Conservation (phyloP, 768 basidiomycete species). For the Termitomyces sp. region DNA sequence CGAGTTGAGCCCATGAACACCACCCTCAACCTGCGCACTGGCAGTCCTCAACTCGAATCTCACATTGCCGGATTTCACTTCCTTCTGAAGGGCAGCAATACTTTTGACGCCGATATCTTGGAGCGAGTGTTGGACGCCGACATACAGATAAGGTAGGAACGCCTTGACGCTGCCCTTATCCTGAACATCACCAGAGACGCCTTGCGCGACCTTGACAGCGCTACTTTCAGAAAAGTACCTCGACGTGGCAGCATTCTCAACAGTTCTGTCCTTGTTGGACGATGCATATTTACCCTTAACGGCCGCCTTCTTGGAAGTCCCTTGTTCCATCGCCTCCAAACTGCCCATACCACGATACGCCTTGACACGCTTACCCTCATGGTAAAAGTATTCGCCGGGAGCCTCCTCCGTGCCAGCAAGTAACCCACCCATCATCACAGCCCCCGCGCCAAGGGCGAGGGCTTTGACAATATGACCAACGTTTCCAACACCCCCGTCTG, state of each 20-base stretch:
- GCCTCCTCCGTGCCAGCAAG: constrained; percentile 96
- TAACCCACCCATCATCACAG: constrained; percentile 98
- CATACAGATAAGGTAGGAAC: constrained; percentile 82
- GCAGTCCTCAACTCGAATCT: constrained; percentile 92
- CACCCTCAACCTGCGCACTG: constrained; percentile 93
- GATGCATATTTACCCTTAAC: constrained; percentile 39
- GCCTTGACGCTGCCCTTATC: constrained; percentile 95
- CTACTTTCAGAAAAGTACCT: constrained; percentile 94
- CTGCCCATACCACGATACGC: constrained; percentile 98
- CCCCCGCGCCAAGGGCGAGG: constrained; percentile 85
- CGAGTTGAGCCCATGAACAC: constrained; percentile 94
- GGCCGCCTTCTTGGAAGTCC: constrained; percentile 36
- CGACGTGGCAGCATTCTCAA: constrained; percentile 93
- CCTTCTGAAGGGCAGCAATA: constrained; percentile 59
- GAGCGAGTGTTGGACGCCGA: constrained; percentile 86
- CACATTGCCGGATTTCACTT: constrained; percentile 60
- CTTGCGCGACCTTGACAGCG: constrained; percentile 93
- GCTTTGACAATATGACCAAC: constrained; percentile 99
- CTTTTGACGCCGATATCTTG: constrained; percentile 86
- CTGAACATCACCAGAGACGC: constrained; percentile 93
- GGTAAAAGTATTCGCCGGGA: constrained; percentile 98
- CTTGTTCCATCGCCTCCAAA: constrained; percentile 88
- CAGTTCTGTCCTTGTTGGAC: constrained; percentile 38
- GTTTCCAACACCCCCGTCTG: constrained; percentile 93
- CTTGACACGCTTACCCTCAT: constrained; percentile 98